Percentiles rank a stretch among this genome's conserved stretches.
phyloP scores from a whole-genome alignment of 139 green algal genomes.

The Picochlorum sp. region DNA sequence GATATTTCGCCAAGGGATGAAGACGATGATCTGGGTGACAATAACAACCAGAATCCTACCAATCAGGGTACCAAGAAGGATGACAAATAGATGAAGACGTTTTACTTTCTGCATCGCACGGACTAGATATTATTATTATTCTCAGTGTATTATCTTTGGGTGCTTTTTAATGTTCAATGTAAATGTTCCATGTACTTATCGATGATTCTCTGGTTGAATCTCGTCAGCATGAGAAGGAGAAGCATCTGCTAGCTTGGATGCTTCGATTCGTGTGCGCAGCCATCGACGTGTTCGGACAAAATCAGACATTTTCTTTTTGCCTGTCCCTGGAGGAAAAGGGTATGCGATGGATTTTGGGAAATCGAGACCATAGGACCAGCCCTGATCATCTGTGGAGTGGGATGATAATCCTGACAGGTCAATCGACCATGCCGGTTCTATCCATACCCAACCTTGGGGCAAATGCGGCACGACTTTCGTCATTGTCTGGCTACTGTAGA shows the following conservation, averaged over 20 bases:
- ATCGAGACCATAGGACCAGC: conserved; percentile 74
- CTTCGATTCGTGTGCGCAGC: conserved; percentile 42
- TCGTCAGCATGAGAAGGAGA: not conserved
- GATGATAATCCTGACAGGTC: conserved; percentile 50
- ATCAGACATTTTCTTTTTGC: conserved; percentile 36
- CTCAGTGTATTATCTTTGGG: too few relatives aligned
- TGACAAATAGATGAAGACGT: too few relatives aligned
- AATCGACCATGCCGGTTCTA: conserved; percentile 60
- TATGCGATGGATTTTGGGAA: conserved; percentile 42
- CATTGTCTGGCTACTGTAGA: not conserved
- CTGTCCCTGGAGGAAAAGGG: conserved; percentile 29
- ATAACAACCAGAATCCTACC: too few relatives aligned
- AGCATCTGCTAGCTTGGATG: not conserved
- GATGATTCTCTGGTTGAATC: not conserved
- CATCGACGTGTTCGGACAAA: conserved; percentile 57
- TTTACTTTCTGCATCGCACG: too few relatives aligned
- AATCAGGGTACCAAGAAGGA: too few relatives aligned
- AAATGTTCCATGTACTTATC: too few relatives aligned
- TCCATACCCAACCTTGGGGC: conserved; percentile 38
- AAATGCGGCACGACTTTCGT: conserved; percentile 5
- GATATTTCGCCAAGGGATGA: conserved; percentile 2
- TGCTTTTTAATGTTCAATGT: too few relatives aligned
- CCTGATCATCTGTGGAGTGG: conserved; percentile 41
- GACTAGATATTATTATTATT: too few relatives aligned
- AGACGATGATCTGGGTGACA: not conserved